These are phyloP conservation scores for Colletotrichum tanaceti DNA, from an alignment of 2,329 filamentous ascomycete species.

Conservation along the genomic window DNA sequence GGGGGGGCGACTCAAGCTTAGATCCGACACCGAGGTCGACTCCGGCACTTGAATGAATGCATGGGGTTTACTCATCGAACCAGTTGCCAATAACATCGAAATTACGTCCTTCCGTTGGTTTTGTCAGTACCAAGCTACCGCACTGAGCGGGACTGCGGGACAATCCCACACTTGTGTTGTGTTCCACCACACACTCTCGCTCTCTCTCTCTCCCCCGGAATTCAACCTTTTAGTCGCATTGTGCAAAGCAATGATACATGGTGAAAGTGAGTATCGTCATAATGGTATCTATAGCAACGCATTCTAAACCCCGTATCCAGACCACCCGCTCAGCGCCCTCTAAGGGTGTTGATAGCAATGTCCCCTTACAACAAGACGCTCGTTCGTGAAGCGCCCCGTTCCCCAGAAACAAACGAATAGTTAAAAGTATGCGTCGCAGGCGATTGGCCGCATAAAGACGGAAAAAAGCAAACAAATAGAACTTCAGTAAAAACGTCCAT, in stretches of 20 bases:
- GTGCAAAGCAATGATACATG: background rate
- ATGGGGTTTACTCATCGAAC: background rate
- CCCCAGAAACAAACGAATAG: constrained; percentile 7
- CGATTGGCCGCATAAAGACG: constrained; percentile 19
- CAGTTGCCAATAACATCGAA: background rate
- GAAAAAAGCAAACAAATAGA: background rate
- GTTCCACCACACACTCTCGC: too few species aligned
- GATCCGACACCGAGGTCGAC: constrained; percentile 2
- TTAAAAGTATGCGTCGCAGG: constrained; percentile 22
- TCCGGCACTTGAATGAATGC: too few species aligned
- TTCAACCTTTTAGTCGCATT: too few species aligned
- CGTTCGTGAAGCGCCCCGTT: constrained; percentile 28
- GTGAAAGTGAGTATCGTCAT: constrained; percentile 29
- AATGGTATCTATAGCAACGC: constrained; percentile 40
- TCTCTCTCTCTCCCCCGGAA: too few species aligned
- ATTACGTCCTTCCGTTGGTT: background rate
- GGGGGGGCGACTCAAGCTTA: too few species aligned
- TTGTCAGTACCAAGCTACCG: background rate
- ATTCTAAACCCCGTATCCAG: constrained; percentile 38
- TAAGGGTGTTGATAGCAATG: constrained; percentile 20
- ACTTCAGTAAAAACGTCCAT: background rate
- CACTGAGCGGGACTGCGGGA: constrained; percentile 9
- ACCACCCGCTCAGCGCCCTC: constrained; percentile 30
- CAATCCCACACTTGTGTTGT: background rate
- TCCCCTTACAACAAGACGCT: constrained; percentile 33